Base-by-base conservation (phyloP, 2,329 filamentous ascomycete genomes). In the Xylaria hypoxylon region DNA sequence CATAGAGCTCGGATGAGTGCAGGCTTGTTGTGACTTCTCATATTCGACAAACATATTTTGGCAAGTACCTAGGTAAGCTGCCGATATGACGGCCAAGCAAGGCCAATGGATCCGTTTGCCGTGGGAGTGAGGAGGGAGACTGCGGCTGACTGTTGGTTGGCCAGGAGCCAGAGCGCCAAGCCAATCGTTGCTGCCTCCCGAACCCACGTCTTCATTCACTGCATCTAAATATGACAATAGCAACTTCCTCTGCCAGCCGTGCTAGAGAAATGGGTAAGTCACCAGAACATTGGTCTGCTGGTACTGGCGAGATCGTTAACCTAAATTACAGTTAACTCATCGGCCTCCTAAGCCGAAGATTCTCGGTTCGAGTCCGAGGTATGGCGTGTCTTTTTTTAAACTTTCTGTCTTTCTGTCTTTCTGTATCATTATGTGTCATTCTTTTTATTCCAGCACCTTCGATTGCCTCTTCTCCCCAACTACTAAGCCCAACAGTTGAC, bases 311-410 rank as follows among this genome's bases (percentile, higher is more conserved):
- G 15, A 19, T 42, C 15, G 35, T 64, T 67, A 65, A 69, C 59
- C 15, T 50, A n/a, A 62, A 62, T 58, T 26, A 45, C 33, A 71
- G 69, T 67, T 67, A 71, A 71, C 69, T 70, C 68, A 38, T 67
- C 59, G 63, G 68, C 60, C 68, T 71, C 69, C 69, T 71, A 71
- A 71, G 63, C 68, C 63, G 59, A 67, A 71, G 69, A 71, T 70
- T 71, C 68, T 64, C 68, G 69, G 69, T 71, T 71, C 69, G 50
- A 71, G 69, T 71, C 69, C 68, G 68, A 52, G 68, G 65, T 68
- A 11, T 35, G 68, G 69, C 57, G 60, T 17, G 7, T 33, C 26
- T 48, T 58, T 68, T 67, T 60, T 59, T 47, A 31, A n/a, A n/a
- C 22, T 35, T 53, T 15, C 24, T 19, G 8, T 44, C 31, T 19